Evolutionary conservation across 345 rosid species (phyloP).

Genomic region (Euphorbia lathyris): DNA sequence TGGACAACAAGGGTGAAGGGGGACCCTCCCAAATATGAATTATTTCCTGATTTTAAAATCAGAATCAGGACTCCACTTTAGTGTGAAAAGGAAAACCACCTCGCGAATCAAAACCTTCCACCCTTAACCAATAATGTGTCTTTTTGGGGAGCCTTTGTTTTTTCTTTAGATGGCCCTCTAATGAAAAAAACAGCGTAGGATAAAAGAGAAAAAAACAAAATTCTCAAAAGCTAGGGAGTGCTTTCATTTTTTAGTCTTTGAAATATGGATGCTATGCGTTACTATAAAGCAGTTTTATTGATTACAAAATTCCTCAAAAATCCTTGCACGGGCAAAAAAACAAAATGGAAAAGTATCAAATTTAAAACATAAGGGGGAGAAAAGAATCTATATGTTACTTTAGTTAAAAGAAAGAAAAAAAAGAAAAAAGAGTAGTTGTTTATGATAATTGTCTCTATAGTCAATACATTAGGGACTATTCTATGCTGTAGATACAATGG

Average conservation of each 20-base stretch:
- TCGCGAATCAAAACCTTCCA: slow-evolving; percentile 29
- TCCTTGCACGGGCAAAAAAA: slow-evolving; percentile 26
- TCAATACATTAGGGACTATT: slow-evolving; percentile 10
- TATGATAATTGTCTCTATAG: slow-evolving; percentile 22
- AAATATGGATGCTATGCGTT: slow-evolving; percentile 44
- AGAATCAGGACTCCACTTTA: slow-evolving; percentile 52
- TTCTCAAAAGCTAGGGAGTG: slow-evolving; percentile 40
- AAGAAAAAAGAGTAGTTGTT: slow-evolving; percentile 12
- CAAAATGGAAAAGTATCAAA: slow-evolving; percentile 16
- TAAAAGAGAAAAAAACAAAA: slow-evolving; percentile 37
- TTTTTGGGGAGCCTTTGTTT: slow-evolving; percentile 15
- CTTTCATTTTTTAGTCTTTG: slow-evolving; percentile 39
- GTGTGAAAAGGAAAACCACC: slow-evolving; percentile 36
- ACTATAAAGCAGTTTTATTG: slow-evolving; percentile 43
- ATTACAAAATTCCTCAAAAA: slow-evolving; percentile 10
- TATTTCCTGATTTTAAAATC: slow-evolving; percentile 36
- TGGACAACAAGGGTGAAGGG: slow-evolving; percentile 24
- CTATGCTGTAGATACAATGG: slow-evolving; percentile 20
- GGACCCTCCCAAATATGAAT: slow-evolving; percentile 23
- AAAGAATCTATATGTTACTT: slow-evolving; percentile 32
- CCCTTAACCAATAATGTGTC: slow-evolving; percentile 17
- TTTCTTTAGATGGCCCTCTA: slow-evolving; percentile 23
- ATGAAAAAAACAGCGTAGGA: slow-evolving; percentile 20
- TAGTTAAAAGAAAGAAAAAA: slow-evolving; percentile 4
- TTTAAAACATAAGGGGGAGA: neutral